Base-by-base conservation (phyloP, 129 eudicot genomes). In the Kitagawia praeruptora region DNA sequence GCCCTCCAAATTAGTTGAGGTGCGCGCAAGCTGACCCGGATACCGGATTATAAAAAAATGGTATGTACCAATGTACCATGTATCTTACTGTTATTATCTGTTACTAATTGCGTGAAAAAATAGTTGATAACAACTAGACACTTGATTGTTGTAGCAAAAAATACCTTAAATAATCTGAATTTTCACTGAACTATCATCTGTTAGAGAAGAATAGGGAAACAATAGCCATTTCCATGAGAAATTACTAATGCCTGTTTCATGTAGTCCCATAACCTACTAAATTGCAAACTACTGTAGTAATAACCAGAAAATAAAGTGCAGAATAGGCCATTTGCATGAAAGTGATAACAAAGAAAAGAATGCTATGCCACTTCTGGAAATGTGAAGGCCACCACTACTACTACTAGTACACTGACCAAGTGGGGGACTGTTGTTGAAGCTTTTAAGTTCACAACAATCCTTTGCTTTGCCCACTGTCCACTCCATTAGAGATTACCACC, bases 251-350 rank as follows among this genome's bases (percentile, higher is more conserved):
- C 27, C 63, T 54, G 21, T 54, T 15, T 34, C 67, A 10, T 58
- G 0, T 58, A 58, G 66, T 14, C 66, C 66, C 66, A 56, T 23
- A 56, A n/a, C 69, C 34, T 61, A 61, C 69, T n/a, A 25, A 19
- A 61, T 3, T n/a, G 67, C 69, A 56, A 23, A 56, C n/a, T 56
- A n/a, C n/a, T n/a, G n/a, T n/a, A 34, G 37, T 34, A 21, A 1
- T 23, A 8, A 28, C 28, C 14, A 61, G 10, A 54, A 58, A n/a
- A 49, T 16, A 16, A 49, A 15, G 74, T 18, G 14, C 5, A 8
- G 64, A 28, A 6, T 7, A 21, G 66, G 75, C 79, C 70, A 75
- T 54, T 66, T 83, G 83, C 74, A 77, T 45, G 77, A n/a, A 28
- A 41, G 48, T 23, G 77, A 44, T 44, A 44, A 74, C 56, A 44